These are phyloP conservation scores for Hibiscus syriacus DNA, from an alignment of 345 rosid genomes.

Conservation along the genomic window DNA sequence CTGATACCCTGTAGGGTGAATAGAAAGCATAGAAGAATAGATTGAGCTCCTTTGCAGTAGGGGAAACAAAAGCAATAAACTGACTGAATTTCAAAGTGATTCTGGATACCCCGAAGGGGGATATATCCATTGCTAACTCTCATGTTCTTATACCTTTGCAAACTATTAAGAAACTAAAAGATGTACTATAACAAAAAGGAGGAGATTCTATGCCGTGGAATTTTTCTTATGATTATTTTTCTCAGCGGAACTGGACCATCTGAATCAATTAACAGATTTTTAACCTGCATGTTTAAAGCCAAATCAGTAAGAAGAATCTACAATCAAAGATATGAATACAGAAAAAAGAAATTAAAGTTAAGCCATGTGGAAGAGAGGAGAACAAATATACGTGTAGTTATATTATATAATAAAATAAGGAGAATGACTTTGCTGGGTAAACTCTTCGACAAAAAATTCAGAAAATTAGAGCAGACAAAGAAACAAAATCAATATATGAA, in stretches of 20 bases:
- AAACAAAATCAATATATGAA: not conserved
- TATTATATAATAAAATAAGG: slow-evolving; percentile 1
- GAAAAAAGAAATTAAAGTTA: not conserved
- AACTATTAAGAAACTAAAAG: not conserved
- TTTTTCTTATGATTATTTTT: slow-evolving; percentile 82
- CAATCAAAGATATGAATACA: not conserved
- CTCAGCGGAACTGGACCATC: slow-evolving; percentile 64
- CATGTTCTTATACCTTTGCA: not conserved
- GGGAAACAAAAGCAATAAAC: not conserved
- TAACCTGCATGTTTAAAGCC: slow-evolving; percentile 40
- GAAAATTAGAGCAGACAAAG: not conserved
- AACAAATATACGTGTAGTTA: not conserved
- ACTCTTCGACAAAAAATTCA: not conserved
- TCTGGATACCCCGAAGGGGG: not conserved
- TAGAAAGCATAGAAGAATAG: slow-evolving; percentile 7
- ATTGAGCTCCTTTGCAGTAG: not conserved
- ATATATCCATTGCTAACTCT: too few relatives aligned
- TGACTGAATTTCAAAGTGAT: not conserved
- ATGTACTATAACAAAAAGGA: not conserved
- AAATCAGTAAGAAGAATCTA: not conserved
- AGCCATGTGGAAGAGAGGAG: not conserved
- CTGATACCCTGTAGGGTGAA: slow-evolving; percentile 56
- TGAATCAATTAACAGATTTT: slow-evolving; percentile 79
- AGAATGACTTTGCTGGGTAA: not conserved
- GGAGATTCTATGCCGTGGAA: slow-evolving; percentile 50